Base-by-base conservation (phyloP, 257 asterid species). In the Thymus mandschuricus region DNA sequence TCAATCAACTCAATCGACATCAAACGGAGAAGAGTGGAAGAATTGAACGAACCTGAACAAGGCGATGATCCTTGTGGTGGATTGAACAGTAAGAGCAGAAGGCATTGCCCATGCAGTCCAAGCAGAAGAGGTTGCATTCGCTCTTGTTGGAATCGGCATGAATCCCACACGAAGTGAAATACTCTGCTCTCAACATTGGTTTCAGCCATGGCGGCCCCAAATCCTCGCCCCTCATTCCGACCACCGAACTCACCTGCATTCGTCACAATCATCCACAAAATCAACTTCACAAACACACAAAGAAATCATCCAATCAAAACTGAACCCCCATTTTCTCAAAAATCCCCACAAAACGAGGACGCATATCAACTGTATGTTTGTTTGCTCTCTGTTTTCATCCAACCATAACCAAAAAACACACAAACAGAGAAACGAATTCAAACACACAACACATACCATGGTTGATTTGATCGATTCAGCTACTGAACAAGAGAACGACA, bases 61-160 rank as follows among this genome's bases (percentile, higher is more conserved):
- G 66, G 0, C 82, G 90, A 65, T 89, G 96, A 67, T 76, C 80
- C 54, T 75, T 81, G 82, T 89, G 96, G 55, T 78, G 78, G 66
- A 55, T 21, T 40, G 76, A 73, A 27, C 96, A 89, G 73, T 65
- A 84, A 30, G 92, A 84, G 69, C 96, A 89, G 6, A 89, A 76
- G 73, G 92, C 83, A 80, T 66, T 60, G 12, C 84, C 87, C 80
- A 80, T 81, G 81, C 96, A 89, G n/a, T 89, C 95, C 83, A 89
- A 81, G 63, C 96, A 89, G 75, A 87, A 86, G 82, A 86, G 35
- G 12, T 87, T 89, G 79, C 87, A 84, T 63, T 89, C 96, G 44
- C 81, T 87, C 64, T 85, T 89, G 21, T 75, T 80, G 2, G 90
- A 74, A 68, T 84, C 88, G 9, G 66, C 61, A 60, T 89, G 95